These are phyloP conservation scores for Trametes sanguinea DNA, from an alignment of 768 basidiomycete species.

Conservation along the genomic window DNA sequence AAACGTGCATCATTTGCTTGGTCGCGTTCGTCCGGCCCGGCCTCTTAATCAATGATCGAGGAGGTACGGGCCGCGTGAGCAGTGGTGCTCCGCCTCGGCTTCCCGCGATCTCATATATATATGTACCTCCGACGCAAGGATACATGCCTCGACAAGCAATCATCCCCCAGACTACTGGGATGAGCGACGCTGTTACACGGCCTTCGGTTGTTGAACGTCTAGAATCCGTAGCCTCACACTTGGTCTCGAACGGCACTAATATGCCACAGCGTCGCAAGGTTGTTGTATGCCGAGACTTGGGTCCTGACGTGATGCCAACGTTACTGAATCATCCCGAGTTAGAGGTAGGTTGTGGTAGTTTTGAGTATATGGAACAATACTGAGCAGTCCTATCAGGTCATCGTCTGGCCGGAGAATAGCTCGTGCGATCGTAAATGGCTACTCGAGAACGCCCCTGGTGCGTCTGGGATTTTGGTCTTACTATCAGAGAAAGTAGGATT, in stretches of 20 bases:
- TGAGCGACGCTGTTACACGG: not conserved
- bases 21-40: not conserved
- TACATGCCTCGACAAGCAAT: not conserved
- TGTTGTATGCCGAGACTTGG: constrained; percentile 62
- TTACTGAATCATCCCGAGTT: constrained; percentile 51
- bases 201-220: not conserved
- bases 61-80: not conserved
- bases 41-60: not conserved
- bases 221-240: constrained; percentile 7
- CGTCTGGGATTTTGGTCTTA: constrained; percentile 59
- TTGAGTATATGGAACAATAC: not conserved
- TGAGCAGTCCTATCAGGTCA: constrained; percentile 36
- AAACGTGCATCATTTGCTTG: not conserved
- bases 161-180: not conserved
- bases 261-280: constrained; percentile 40
- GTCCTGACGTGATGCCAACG: constrained; percentile 62
- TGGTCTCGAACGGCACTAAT: not conserved
- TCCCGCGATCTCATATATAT: not conserved
- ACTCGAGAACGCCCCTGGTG: constrained; percentile 67
- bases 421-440: constrained; percentile 69
- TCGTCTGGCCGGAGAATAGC: constrained; percentile 51
- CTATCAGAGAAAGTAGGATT: constrained; percentile 65
- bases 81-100: not conserved
- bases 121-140: not conserved
- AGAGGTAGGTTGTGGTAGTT: constrained; percentile 44